Percentiles rank a stretch among this genome's conserved stretches.
Evolutionary conservation across 768 basidiomycete species (phyloP).

Genomic region (Albatrellus ellisii): DNA sequence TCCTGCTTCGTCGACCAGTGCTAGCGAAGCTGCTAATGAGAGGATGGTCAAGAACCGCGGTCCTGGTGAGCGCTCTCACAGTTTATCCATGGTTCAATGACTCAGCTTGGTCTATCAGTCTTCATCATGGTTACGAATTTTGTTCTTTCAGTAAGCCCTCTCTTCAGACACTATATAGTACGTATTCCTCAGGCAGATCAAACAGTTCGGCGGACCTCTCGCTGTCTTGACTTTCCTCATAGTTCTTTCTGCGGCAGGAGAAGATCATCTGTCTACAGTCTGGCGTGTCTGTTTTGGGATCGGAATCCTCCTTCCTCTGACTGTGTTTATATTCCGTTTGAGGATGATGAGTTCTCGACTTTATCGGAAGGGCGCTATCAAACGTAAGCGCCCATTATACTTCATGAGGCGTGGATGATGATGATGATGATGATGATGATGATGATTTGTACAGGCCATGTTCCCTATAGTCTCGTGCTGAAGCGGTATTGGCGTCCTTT

Average conservation of each 20-base stretch:
- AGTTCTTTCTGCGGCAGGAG: slow-evolving; percentile 52
- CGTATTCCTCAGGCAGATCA: not conserved
- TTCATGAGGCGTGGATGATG: not conserved
- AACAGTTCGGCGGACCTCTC: slow-evolving; percentile 52
- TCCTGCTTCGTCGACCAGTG: slow-evolving; percentile 56
- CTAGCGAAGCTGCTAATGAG: slow-evolving; percentile 65
- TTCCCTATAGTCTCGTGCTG: slow-evolving; percentile 48
- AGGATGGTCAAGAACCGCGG: slow-evolving; percentile 46
- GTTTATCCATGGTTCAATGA: slow-evolving; percentile 1
- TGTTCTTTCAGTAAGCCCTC: slow-evolving; percentile 38
- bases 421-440: not conserved
- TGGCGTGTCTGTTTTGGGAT: slow-evolving; percentile 59
- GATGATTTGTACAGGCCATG: slow-evolving; percentile 23
- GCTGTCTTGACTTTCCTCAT: slow-evolving; percentile 56
- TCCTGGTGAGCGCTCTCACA: slow-evolving; percentile 27
- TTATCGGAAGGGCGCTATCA: slow-evolving; percentile 52
- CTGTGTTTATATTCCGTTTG: slow-evolving; percentile 60
- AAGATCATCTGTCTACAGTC: slow-evolving; percentile 45
- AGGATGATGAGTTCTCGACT: slow-evolving; percentile 59
- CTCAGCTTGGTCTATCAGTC: slow-evolving; percentile 22
- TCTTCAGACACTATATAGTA: not conserved
- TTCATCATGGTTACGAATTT: slow-evolving; percentile 73
- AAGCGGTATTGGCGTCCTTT: slow-evolving; percentile 55
- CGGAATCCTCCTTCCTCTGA: slow-evolving; percentile 47
- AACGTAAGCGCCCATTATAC: slow-evolving; percentile 26